Evolutionary conservation across 352 stramenopile genomes (phyloP).

Genomic region (Phytophthora podocarpi): DNA sequence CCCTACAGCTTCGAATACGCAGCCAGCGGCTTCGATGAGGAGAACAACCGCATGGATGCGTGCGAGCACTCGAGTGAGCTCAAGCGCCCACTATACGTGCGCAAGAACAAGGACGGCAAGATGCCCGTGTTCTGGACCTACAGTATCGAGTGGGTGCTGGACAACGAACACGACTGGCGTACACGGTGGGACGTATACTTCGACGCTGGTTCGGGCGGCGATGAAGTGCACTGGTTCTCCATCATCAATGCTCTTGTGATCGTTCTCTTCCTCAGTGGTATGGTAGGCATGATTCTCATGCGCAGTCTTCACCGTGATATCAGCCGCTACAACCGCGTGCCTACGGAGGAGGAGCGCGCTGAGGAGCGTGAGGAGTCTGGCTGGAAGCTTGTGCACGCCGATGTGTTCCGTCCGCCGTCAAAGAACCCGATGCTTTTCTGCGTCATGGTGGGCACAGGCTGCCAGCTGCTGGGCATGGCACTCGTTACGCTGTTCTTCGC

Average conservation of each 20-base stretch:
- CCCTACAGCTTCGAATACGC: constrained; percentile 97
- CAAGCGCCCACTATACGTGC: constrained; percentile 77
- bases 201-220: constrained; percentile 84
- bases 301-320: constrained; percentile 98
- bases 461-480: constrained; percentile 96
- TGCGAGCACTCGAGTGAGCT: constrained; percentile 79
- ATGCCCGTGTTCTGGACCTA: constrained; percentile 96
- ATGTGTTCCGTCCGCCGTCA: constrained; percentile 98
- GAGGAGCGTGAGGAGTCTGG: constrained; percentile 98
- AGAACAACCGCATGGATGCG: constrained; percentile 71
- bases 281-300: constrained; percentile 99
- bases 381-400: constrained; percentile 99
- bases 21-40: constrained; percentile 68
- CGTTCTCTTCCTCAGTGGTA: constrained; percentile 98
- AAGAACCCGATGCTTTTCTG: constrained; percentile 97
- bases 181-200: constrained; percentile 99
- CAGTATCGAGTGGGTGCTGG: constrained; percentile 96
- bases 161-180: constrained; percentile 96
- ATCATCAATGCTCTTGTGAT: constrained; percentile 99
- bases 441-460: constrained; percentile 97
- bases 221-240: constrained; percentile 99
- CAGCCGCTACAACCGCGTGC: constrained; percentile 96
- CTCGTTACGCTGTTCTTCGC: constrained; percentile 98
- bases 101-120: constrained; percentile 81
- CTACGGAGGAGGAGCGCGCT: constrained; percentile 96